Conservation (phyloP, 108 stramenopile species). For the Ochromonas danica region DNA sequence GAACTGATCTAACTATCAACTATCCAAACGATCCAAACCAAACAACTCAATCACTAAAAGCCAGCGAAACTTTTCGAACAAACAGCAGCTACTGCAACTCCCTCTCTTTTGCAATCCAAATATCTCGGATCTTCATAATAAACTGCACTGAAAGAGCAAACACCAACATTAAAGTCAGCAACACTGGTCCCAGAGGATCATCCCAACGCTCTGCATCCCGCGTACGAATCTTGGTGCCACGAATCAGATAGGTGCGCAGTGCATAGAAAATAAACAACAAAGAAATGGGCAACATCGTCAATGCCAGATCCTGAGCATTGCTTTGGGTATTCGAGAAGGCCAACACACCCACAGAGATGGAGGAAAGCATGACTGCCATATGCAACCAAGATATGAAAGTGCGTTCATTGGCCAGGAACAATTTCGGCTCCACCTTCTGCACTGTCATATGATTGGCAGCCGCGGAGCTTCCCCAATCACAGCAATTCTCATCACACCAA, state of each 20-base stretch:
- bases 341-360: constrained; percentile 24
- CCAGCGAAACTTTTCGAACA: no score
- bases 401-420: constrained; percentile 95
- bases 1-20: no score
- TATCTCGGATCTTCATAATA: constrained; percentile 37
- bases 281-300: constrained; percentile 27
- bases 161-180: constrained; percentile 24
- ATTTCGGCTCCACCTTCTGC: constrained; percentile 80
- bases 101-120: no score
- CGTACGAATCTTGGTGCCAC: constrained; percentile 23
- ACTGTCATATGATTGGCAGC: neutral
- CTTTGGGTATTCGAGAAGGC: constrained; percentile 33
- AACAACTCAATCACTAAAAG: no score
- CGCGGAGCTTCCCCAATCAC: neutral
- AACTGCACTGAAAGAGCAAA: constrained; percentile 36
- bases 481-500: constrained; percentile 22
- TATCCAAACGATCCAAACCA: no score
- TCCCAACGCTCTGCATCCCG: constrained; percentile 38
- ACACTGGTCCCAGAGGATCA: constrained; percentile 33
- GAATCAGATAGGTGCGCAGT: constrained; percentile 30
- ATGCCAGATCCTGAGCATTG: neutral
- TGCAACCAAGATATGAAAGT: constrained; percentile 85
- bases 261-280: constrained; percentile 41
- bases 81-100: no score
- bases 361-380: constrained; percentile 38